Conservation (phyloP, 768 basidiomycete genomes). For the Psilocybe cyanescens region DNA sequence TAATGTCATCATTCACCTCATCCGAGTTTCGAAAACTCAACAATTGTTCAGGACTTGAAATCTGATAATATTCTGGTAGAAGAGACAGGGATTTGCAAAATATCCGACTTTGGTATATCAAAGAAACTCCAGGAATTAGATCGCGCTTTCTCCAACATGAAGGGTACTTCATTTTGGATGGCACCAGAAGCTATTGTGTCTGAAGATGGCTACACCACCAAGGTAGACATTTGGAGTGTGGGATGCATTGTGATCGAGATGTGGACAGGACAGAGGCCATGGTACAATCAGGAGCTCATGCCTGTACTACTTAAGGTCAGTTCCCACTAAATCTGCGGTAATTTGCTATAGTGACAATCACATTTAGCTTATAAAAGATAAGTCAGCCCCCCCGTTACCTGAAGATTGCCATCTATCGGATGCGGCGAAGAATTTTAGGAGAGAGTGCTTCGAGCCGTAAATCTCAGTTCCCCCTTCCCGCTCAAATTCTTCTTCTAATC, state of each 20-base stretch:
- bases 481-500: neutral
- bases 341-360: neutral
- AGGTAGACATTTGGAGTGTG: constrained; percentile 95
- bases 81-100: constrained; percentile 84
- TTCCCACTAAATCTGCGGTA: neutral
- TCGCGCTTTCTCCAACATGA: constrained; percentile 72
- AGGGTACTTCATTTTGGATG: constrained; percentile 96
- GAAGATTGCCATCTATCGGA: constrained; percentile 61
- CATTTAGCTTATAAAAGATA: constrained; percentile 49
- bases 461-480: constrained; percentile 19
- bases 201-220: constrained; percentile 80
- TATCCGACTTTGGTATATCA: constrained; percentile 97
- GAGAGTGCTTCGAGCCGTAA: constrained; percentile 77
- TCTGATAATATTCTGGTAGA: constrained; percentile 95
- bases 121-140: constrained; percentile 79
- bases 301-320: constrained; percentile 83
- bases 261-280: constrained; percentile 92
- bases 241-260: constrained; percentile 95
- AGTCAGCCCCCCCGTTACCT: constrained; percentile 78
- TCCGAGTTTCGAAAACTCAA: neutral
- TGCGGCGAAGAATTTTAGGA: constrained; percentile 72
- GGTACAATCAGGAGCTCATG: constrained; percentile 67
- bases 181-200: constrained; percentile 82
- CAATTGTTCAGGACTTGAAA: constrained; percentile 73
- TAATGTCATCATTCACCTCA: constrained; percentile 30